Evolutionary conservation across 1,284 basidiomycete genomes (phyloP), one percentile per base, ranked within the genome.

Genomic region (Ustilago curta): DNA sequence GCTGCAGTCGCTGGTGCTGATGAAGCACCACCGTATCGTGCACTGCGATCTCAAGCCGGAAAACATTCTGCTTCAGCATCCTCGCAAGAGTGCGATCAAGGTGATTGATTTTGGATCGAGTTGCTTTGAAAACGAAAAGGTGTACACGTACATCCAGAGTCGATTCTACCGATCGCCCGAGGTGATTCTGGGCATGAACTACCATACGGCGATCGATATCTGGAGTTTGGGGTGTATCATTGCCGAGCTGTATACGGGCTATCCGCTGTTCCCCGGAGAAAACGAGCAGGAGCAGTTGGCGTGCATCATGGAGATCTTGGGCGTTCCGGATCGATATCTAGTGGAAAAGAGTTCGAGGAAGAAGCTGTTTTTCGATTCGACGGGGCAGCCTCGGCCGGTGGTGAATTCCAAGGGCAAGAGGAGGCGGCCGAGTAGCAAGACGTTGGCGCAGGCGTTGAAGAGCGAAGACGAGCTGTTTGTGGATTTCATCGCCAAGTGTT

Each of bases 1-100:
- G 90, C 88, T 99, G 37, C 87, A 92, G 83, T 95, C 94, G 4
- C 88, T 99, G 37, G 90, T 91, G 44, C 88, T 99, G 59, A 95
- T 99, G 92, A 90, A 95, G 29, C 93, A 96, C 76, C 95, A 98
- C 86, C 91, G 93, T 52, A 94, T 99, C 69, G 97, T 99, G n/a
- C 97, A 99, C 85, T 99, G 97, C 82, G 97, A 99, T 87, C 87
- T 99, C 76, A 99, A 99, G 86, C 97, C 97, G 18, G 97, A 99
- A 93, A 99, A 99, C 82, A 94, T 99, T 47, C 87, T 99, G 7
- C 88, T 99, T 51, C 91, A 91, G 59, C 96, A 99, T 86, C 97
- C 97, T 16, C 91, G 93, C 12, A 97, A 95, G 88, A 97, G 94
- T 81, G 94, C 91, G 4, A 93, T 99, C 86, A 98, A 97, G 86